A percentile compares a stretch with the other conserved stretches of the same genome.
Evolutionary conservation across 2,329 filamentous ascomycete genomes (phyloP).

Genomic region (Lasiodiplodia sp.): DNA sequence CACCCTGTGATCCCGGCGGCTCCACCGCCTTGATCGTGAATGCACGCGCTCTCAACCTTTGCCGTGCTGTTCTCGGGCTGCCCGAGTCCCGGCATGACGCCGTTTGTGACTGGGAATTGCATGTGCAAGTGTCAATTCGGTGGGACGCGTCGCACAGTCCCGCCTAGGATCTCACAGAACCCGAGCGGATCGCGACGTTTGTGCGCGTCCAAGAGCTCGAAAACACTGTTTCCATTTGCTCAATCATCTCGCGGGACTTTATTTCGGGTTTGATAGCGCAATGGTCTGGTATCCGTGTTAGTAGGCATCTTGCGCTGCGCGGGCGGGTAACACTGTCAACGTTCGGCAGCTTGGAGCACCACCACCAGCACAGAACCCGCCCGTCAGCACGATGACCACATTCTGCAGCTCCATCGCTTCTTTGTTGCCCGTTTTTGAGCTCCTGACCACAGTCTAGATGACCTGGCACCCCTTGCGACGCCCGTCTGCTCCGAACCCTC

Average conservation of each 20-base stretch:
- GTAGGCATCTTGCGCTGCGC: neutral
- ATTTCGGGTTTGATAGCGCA: neutral
- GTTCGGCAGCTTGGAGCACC: neutral
- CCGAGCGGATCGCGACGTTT: neutral
- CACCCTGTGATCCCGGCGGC: slow-evolving; percentile 11
- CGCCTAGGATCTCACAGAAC: slow-evolving; percentile 6
- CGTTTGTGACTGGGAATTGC: neutral
- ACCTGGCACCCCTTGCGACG: neutral
- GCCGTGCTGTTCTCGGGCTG: neutral
- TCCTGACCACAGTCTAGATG: neutral
- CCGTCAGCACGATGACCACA: neutral
- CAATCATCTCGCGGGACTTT: neutral
- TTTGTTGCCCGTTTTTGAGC: neutral
- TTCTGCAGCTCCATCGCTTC: neutral
- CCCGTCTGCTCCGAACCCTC: neutral
- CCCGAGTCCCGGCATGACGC: neutral
- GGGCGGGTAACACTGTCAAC: neutral
- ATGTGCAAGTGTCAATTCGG: neutral
- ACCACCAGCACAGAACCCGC: neutral
- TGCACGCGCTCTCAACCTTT: slow-evolving; percentile 5
- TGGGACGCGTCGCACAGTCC: neutral
- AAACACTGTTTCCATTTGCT: neutral
- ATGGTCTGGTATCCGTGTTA: too few species aligned
- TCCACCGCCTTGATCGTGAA: slow-evolving; percentile 4
- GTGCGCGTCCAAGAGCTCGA: neutral